These are phyloP conservation scores for Rhododendron ovatum DNA, from an alignment of 148 eudicot species.

Conservation along the genomic window DNA sequence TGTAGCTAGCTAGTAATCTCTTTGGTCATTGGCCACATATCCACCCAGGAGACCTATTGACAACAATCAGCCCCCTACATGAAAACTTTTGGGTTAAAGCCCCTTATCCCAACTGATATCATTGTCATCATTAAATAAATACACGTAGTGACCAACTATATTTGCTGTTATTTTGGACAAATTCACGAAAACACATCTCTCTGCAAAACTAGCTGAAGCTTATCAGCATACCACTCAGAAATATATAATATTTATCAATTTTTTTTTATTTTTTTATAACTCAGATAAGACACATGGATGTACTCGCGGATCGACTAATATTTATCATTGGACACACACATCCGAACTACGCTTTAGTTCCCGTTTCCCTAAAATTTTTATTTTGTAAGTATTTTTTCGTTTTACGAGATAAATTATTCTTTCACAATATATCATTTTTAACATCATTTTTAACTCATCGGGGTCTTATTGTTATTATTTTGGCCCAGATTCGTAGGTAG, in stretches of 20 bases:
- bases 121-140: background rate
- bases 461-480: background rate
- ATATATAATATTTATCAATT: background rate
- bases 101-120: no score
- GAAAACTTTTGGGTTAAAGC: background rate
- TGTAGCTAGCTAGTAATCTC: background rate
- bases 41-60: background rate
- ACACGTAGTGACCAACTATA: background rate
- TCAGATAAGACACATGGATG: no score
- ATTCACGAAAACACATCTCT: background rate
- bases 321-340: background rate
- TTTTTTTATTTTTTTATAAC: no score
- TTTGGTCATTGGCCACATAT: background rate
- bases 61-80: background rate
- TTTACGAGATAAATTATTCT: no score
- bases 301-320: no score
- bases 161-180: background rate
- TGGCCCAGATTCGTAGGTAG: background rate
- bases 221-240: background rate
- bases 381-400: no score
- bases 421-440: no score
- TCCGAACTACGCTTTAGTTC: background rate
- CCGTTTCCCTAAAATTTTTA: no score
- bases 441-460: no score
- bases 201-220: background rate